phyloP scores from a whole-genome alignment of 1,284 basidiomycete species.

The Phlebopus sp. region DNA sequence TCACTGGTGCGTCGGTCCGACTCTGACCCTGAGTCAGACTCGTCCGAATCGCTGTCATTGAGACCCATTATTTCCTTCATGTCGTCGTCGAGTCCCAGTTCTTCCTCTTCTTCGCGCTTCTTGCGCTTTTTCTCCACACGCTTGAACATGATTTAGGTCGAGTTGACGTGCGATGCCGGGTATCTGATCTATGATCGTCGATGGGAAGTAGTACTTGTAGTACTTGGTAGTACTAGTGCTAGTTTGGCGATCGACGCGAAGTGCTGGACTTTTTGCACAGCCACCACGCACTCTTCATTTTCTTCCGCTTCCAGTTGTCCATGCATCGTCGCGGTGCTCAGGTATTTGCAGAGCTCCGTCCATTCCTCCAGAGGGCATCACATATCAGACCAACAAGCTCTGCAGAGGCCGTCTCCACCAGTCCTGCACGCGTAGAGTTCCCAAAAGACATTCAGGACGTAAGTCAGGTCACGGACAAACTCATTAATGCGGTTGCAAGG shows the following conservation, averaged over 20 bases:
- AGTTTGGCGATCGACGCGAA: not conserved
- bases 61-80: constrained; percentile 70
- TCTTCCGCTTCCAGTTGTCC: constrained; percentile 16
- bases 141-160: constrained; percentile 66
- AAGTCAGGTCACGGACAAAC: constrained; percentile 28
- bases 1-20: constrained; percentile 22
- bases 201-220: too few species aligned
- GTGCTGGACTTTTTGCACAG: constrained; percentile 16
- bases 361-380: constrained; percentile 13
- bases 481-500: constrained; percentile 26
- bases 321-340: constrained; percentile 25
- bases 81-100: constrained; percentile 66
- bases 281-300: constrained; percentile 23
- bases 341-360: constrained; percentile 20
- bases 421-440: not conserved
- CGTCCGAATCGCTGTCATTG: constrained; percentile 71
- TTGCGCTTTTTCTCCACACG: constrained; percentile 68
- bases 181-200: not conserved
- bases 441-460: constrained; percentile 14
- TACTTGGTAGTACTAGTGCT: too few species aligned
- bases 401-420: not conserved
- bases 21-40: constrained; percentile 46
- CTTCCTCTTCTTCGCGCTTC: constrained; percentile 66
- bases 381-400: not conserved
- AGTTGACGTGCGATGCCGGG: not conserved